Base-by-base conservation (phyloP, 495 filamentous ascomycete species). In the Thozetella sp. region DNA sequence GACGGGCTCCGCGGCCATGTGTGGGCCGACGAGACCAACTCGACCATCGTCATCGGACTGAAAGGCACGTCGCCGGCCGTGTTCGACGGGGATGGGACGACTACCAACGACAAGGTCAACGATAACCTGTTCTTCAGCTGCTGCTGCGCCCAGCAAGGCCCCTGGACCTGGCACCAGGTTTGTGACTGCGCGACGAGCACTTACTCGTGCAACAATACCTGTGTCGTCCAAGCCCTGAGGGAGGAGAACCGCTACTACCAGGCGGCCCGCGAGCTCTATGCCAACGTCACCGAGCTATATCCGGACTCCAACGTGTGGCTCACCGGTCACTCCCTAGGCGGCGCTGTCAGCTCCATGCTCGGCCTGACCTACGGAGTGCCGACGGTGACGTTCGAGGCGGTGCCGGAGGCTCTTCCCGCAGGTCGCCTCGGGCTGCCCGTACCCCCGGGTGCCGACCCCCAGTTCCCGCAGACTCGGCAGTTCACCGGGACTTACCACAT, bases 91-190 rank as follows among this genome's bases (percentile, higher is more conserved):
- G 90, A 93, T 10, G 93, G 92, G 13, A 97, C 95, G 0, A 97
- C 93, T 0, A 97, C 93, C 3, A 97, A 97, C 67, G 95, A 99
- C 75, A 99, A 99, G 73, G 77, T 91, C 52, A 99, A 99, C 70
- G 95, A 99, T 71, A 99, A 99, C 68, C 83, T 99, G 10, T 96
- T 94, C 70, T 97, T 97, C 77, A 93, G 93, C 68, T 99, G 95
- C 76, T 99, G 95, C 70, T 99, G 95, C 76, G 95, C 86, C 12
- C 91, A 97, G 76, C 92, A 96, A 58, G 91, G 92, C 0, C 90
- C 91, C 17, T 90, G 86, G 75, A 84, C 92, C 22, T 97, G 92
- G 89, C 86, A 87, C 55, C 88, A 95, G 67, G 92, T 96, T 48
- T 99, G 95, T 70, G 89, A 97, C 67, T 99, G 95, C 71, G 90